phyloP scores from a whole-genome alignment of 2,329 filamentous ascomycete genomes.

The Bipolaris bicolor region DNA sequence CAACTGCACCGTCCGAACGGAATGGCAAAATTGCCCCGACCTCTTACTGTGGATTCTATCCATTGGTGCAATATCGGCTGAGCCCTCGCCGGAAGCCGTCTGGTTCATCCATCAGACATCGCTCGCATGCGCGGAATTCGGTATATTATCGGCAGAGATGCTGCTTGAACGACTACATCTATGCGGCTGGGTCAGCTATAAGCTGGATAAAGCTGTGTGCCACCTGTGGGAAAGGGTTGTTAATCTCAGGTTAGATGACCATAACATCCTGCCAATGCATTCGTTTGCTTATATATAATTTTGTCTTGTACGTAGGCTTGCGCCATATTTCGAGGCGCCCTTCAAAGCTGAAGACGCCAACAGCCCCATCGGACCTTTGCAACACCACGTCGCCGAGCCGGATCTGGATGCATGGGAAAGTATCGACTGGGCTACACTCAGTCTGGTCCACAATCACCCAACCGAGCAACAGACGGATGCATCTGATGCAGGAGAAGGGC shows the following conservation, averaged over 20 bases:
- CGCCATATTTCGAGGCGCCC: conserved; percentile 31
- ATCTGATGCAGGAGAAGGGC: not conserved
- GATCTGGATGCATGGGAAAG: conserved; percentile 43
- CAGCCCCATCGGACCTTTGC: conserved; percentile 38
- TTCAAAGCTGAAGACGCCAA: conserved; percentile 24
- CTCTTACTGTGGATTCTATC: conserved; percentile 48
- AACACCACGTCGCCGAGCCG: conserved; percentile 35
- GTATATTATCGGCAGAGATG: conserved; percentile 31
- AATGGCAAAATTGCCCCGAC: conserved; percentile 44
- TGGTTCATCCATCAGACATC: conserved; percentile 46
- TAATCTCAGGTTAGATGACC: conserved; percentile 46
- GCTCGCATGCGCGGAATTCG: conserved; percentile 41
- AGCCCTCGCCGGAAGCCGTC: conserved; percentile 36
- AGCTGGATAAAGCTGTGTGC: conserved; percentile 41
- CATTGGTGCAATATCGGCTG: conserved; percentile 45
- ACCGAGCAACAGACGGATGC: not conserved
- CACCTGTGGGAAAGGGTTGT: conserved; percentile 41
- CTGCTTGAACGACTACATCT: conserved; percentile 40
- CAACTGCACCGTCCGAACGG: conserved; percentile 38
- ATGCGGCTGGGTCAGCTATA: conserved; percentile 49
- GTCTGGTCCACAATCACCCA: conserved; percentile 7
- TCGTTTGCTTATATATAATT: conserved; percentile 43
- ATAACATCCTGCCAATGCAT: conserved; percentile 31
- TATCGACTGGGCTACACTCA: conserved; percentile 38
- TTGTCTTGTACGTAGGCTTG: conserved; percentile 35